Percentiles rank a stretch among this genome's conserved stretches.
phyloP scores from a whole-genome alignment of 371 early-diverging fungal genomes.

The Actinomucor elegans region DNA sequence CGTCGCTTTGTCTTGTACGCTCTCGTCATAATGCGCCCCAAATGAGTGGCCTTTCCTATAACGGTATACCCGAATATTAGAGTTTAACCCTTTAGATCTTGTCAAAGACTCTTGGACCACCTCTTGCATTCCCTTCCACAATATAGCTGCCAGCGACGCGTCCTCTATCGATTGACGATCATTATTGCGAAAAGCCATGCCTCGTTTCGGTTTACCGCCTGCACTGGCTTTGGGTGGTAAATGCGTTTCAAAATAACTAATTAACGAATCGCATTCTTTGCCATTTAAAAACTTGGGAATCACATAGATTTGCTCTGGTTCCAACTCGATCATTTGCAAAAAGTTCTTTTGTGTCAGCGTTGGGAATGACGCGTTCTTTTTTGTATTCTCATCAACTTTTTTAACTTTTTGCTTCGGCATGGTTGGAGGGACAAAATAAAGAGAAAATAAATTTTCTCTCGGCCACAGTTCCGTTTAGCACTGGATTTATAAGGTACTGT shows the following conservation, averaged over 20 bases:
- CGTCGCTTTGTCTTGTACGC: slow-evolving; percentile 48
- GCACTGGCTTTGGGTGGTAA: slow-evolving; percentile 32
- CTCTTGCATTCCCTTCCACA: slow-evolving; percentile 62
- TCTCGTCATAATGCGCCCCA: slow-evolving; percentile 78
- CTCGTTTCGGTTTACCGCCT: slow-evolving; percentile 46
- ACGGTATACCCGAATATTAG: slow-evolving; percentile 74
- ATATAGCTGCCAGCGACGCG: slow-evolving; percentile 43
- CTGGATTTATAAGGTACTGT: too few relatives aligned
- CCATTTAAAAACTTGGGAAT: slow-evolving; percentile 44
- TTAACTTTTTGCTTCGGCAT: too few relatives aligned
- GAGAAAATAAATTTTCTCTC: too few relatives aligned
- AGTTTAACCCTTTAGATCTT: slow-evolving; percentile 43
- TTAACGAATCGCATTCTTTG: slow-evolving; percentile 43
- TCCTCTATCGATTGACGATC: slow-evolving; percentile 62
- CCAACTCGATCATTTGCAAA: slow-evolving; percentile 30
- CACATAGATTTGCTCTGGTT: slow-evolving; percentile 50
- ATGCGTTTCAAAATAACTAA: slow-evolving; percentile 44
- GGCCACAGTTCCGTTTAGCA: too few relatives aligned
- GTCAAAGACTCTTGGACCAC: slow-evolving; percentile 29
- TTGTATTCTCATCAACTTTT: too few relatives aligned
- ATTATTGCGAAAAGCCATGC: slow-evolving; percentile 72
- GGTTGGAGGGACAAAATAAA: too few relatives aligned
- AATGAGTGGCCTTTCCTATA: slow-evolving; percentile 70
- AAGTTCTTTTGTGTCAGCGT: slow-evolving; percentile 7
- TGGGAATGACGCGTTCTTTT: not conserved